Evolutionary conservation across 192 early-diverging fungal genomes (phyloP).

Genomic region (Podila epicladia): DNA sequence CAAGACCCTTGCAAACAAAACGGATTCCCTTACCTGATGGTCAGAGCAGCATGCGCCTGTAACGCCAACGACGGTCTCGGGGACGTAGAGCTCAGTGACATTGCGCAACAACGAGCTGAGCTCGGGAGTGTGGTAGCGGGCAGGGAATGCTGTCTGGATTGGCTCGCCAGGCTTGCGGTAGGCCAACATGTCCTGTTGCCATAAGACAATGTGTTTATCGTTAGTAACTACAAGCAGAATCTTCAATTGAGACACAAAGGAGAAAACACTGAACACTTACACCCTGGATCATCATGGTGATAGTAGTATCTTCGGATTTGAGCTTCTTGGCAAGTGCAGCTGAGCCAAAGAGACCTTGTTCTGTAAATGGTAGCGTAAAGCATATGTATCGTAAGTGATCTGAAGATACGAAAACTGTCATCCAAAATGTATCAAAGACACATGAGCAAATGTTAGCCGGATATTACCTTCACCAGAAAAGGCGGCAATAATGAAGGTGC

Average conservation of each 20-base stretch:
- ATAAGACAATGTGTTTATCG: neutral
- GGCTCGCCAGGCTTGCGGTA: slow-evolving; percentile 56
- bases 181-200: slow-evolving; percentile 51
- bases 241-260: too few species aligned
- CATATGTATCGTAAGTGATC: neutral
- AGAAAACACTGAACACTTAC: slow-evolving; percentile 11
- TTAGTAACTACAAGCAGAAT: neutral
- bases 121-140: slow-evolving; percentile 47
- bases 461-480: slow-evolving; percentile 54
- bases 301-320: slow-evolving; percentile 21
- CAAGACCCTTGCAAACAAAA: neutral
- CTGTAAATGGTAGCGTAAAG: slow-evolving; percentile 1
- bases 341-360: slow-evolving; percentile 57
- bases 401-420: neutral
- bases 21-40: slow-evolving; percentile 28
- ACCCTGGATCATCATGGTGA: slow-evolving; percentile 57
- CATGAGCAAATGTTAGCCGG: too few species aligned
- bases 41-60: slow-evolving; percentile 58
- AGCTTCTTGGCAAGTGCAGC: slow-evolving; percentile 49
- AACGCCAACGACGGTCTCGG: slow-evolving; percentile 43
- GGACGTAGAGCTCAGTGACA: slow-evolving; percentile 51
- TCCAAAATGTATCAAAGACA: neutral
- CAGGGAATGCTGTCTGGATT: slow-evolving; percentile 55
- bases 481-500: slow-evolving; percentile 48
- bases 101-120: slow-evolving; percentile 45